These are phyloP conservation scores for Lachnellula arida DNA, from an alignment of 2,329 filamentous ascomycete genomes.

Conservation along the genomic window DNA sequence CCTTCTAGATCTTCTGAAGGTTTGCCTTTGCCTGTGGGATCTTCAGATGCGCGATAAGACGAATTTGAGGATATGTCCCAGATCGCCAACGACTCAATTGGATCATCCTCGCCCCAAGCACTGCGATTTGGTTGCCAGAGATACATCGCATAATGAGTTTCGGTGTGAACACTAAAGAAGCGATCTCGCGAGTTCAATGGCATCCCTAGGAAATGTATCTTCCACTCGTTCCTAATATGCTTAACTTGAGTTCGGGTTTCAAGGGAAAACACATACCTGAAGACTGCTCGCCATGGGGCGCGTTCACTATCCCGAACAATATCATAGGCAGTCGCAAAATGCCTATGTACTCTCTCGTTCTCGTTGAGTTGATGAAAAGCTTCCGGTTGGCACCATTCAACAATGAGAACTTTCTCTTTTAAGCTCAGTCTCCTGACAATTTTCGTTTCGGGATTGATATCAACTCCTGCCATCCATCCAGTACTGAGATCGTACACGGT, in stretches of 20 bases:
- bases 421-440: slow-evolving; percentile 52
- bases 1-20: slow-evolving; percentile 32
- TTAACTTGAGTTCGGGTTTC: background rate
- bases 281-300: slow-evolving; percentile 39
- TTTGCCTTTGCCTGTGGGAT: slow-evolving; percentile 39
- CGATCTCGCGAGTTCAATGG: slow-evolving; percentile 51
- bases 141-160: slow-evolving; percentile 57
- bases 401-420: slow-evolving; percentile 48
- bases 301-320: slow-evolving; percentile 29
- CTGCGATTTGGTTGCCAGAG: slow-evolving; percentile 56
- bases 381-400: slow-evolving; percentile 58
- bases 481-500: slow-evolving; percentile 48
- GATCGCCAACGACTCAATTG: slow-evolving; percentile 52
- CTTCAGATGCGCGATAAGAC: slow-evolving; percentile 45
- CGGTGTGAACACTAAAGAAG: slow-evolving; percentile 58
- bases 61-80: slow-evolving; percentile 54
- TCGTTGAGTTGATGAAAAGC: slow-evolving; percentile 49
- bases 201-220: slow-evolving; percentile 53
- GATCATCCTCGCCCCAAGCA: slow-evolving; percentile 51
- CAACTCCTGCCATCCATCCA: slow-evolving; percentile 40
- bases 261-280: slow-evolving; percentile 37
- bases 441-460: slow-evolving; percentile 46
- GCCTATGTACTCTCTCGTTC: slow-evolving; percentile 47
- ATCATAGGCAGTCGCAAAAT: slow-evolving; percentile 57
- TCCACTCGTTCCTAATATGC: slow-evolving; percentile 45